Conservation (phyloP, 768 basidiomycete species). For the Mycena haematopus region DNA sequence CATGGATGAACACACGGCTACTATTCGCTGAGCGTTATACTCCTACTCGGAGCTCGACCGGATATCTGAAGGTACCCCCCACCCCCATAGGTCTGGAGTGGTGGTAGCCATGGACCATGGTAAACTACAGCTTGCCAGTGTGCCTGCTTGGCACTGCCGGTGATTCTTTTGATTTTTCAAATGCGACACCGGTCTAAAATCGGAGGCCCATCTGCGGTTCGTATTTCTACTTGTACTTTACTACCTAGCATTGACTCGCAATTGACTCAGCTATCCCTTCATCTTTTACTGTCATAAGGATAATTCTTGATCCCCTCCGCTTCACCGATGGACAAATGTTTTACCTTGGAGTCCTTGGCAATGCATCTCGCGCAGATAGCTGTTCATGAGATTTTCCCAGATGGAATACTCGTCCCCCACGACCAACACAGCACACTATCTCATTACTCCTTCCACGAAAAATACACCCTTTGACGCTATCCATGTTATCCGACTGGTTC, state of each 20-base stretch:
- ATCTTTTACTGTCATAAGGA: background rate
- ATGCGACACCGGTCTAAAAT: background rate
- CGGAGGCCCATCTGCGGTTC: background rate
- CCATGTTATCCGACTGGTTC: constrained; percentile 6
- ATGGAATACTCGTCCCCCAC: constrained; percentile 4
- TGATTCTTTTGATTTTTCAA: background rate
- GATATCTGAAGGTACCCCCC: background rate
- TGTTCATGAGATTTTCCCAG: constrained; percentile 7
- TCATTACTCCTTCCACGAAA: background rate
- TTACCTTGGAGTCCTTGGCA: constrained; percentile 7
- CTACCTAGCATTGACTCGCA: background rate
- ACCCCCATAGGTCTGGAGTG: background rate
- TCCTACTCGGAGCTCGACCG: background rate
- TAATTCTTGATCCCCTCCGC: background rate
- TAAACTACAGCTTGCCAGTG: background rate
- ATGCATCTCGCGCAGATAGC: background rate
- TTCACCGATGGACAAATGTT: background rate
- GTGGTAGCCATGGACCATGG: no score
- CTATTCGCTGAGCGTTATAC: background rate
- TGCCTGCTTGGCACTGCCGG: background rate
- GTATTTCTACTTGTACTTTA: background rate
- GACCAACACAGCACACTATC: background rate
- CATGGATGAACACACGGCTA: background rate
- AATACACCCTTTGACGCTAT: constrained; percentile 12
- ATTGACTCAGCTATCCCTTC: background rate